Evolutionary conservation across 371 early-diverging fungal genomes (phyloP).

Genomic region (Caulochytrium protostelioides): DNA sequence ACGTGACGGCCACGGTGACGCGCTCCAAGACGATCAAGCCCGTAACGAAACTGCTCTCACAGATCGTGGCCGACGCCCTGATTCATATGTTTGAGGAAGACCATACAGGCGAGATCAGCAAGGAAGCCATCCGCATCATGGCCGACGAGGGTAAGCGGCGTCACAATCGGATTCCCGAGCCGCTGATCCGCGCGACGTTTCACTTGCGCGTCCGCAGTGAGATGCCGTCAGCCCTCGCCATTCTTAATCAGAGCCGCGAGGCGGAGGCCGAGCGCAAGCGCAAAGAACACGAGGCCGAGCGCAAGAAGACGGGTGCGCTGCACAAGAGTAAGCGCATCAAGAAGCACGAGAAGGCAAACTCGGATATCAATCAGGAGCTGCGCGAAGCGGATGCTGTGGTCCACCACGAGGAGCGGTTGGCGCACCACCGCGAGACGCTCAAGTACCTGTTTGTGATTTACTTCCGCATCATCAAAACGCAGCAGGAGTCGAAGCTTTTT

Average conservation of each 20-base stretch:
- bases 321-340: slow-evolving; percentile 40
- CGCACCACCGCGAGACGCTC: slow-evolving; percentile 65
- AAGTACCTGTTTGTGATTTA: slow-evolving; percentile 77
- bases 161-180: no score
- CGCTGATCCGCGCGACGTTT: no score
- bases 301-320: not conserved
- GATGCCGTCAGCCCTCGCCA: no score
- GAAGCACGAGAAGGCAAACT: slow-evolving; percentile 40
- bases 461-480: slow-evolving; percentile 75
- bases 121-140: slow-evolving; percentile 41
- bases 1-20: no score
- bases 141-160: slow-evolving; percentile 52
- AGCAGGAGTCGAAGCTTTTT: slow-evolving; percentile 45
- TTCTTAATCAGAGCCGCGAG: no score
- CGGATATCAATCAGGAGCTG: slow-evolving; percentile 39
- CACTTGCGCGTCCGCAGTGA: no score
- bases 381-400: slow-evolving; percentile 16
- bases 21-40: no score
- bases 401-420: slow-evolving; percentile 9
- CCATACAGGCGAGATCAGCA: slow-evolving; percentile 11
- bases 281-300: not conserved
- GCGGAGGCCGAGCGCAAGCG: no score
- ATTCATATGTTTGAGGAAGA: slow-evolving; percentile 45
- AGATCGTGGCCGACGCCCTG: slow-evolving; percentile 48
- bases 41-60: no score